Evolutionary conservation across 2,329 filamentous ascomycete species (phyloP), one percentile per base, ranked within the genome.

Genomic region (Phialemonium atrogriseum): DNA sequence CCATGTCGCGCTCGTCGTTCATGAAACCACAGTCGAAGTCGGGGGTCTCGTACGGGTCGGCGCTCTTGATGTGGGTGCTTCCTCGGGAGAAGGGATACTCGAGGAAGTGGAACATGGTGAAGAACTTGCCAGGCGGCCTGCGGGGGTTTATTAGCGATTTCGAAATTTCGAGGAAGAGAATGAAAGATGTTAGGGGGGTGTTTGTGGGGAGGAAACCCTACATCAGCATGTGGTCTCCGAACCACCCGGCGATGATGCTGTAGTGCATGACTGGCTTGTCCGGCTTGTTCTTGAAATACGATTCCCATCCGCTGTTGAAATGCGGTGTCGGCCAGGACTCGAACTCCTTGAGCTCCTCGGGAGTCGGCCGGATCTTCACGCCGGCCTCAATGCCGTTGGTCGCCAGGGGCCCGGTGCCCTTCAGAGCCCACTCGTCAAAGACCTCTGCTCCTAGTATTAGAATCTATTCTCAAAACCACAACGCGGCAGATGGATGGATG

Each of bases 181-280:
- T n/a, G n/a, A n/a, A n/a, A n/a, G n/a, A n/a, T n/a, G n/a, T n/a
- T n/a, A n/a, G n/a, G n/a, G n/a, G n/a, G n/a, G n/a, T n/a, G n/a
- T n/a, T n/a, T 3, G 10, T 8, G n/a, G 9, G 11, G 37, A 15
- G 11, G 11, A 21, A 10, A 10, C 23, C 62, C 48, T 44, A 66
- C 68, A 74, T 69, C 27, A 74, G 54, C 66, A 73, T 74, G 44
- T 74, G 70, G 50, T 75, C 70, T 18, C 71, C 70, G 19, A 74
- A 74, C 66, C 66, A 74, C 40, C 79, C 79, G 11, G 80, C 64
- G 48, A 88, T 86, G 34, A 87, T 73, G 2, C 71, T 80, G 59
- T 88, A 88, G 51, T 88, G 84, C 83, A 88, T 88, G 25, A 88
- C 82, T 0, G 83, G 84, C 67, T 88, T 88, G 57, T 88, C 82